Conservation (phyloP, 441 rosid species). For the Adansonia rubrostipa region DNA sequence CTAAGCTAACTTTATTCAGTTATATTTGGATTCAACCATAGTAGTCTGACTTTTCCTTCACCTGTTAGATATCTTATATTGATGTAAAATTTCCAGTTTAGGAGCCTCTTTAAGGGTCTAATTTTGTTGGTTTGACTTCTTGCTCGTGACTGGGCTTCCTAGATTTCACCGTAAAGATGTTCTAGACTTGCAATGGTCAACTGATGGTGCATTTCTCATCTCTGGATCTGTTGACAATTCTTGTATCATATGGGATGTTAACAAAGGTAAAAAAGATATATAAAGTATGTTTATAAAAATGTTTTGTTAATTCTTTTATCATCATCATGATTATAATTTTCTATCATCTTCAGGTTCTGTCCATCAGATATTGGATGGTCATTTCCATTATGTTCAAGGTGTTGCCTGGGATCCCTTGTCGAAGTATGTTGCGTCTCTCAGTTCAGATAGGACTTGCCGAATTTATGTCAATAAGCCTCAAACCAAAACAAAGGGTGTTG, state of each 20-base stretch:
- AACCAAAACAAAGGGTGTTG: constrained; percentile 63
- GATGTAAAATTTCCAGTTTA: constrained; percentile 3
- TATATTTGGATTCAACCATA: constrained; percentile 8
- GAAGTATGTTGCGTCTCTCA: constrained; percentile 81
- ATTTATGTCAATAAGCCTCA: constrained; percentile 75
- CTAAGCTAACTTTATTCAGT: not conserved
- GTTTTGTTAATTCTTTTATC: constrained; percentile 13
- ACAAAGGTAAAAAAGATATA: constrained; percentile 62
- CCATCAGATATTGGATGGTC: constrained; percentile 83
- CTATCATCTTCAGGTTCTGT: constrained; percentile 67
- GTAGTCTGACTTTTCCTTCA: constrained; percentile 3
- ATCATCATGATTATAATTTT: constrained; percentile 22
- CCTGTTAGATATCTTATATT: not conserved
- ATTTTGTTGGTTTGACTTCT: constrained; percentile 9
- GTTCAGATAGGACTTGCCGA: constrained; percentile 95
- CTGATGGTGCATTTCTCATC: constrained; percentile 69
- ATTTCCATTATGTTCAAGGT: constrained; percentile 96
- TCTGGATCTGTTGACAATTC: constrained; percentile 98
- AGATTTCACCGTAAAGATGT: constrained; percentile 96
- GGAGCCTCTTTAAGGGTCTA: not conserved
- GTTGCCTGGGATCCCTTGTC: constrained; percentile 95
- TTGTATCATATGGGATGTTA: constrained; percentile 92
- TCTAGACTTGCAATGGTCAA: constrained; percentile 91
- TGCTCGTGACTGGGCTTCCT: constrained; percentile 22
- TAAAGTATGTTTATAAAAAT: not conserved